These are phyloP conservation scores for Aquilaria sinensis DNA, from an alignment of 345 rosid species.

Conservation along the genomic window DNA sequence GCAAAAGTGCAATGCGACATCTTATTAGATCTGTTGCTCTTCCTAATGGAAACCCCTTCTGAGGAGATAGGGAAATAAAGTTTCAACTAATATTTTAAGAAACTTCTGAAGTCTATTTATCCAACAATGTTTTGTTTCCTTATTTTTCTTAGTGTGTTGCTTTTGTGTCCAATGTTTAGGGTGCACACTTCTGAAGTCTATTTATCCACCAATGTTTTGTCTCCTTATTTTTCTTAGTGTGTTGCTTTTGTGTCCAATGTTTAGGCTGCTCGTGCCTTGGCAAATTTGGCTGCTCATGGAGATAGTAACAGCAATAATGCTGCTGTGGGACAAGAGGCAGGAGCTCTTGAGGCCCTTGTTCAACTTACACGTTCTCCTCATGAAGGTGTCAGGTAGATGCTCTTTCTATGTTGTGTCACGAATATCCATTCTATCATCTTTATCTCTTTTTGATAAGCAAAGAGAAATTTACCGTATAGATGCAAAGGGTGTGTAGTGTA, in stretches of 20 bases:
- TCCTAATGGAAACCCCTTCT: too few relatives aligned
- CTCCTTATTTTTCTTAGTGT: background rate
- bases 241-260: constrained; percentile 4
- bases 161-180: constrained; percentile 31
- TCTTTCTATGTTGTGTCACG: background rate
- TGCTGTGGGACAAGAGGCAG: constrained; percentile 93
- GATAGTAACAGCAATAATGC: constrained; percentile 88
- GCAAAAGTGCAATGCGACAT: too few relatives aligned
- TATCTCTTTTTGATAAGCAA: too few relatives aligned
- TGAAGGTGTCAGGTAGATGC: constrained; percentile 80
- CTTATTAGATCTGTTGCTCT: too few relatives aligned
- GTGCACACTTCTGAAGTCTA: constrained; percentile 27
- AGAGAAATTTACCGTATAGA: too few relatives aligned
- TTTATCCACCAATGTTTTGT: too few relatives aligned
- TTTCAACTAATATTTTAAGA: too few relatives aligned
- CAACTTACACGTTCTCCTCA: constrained; percentile 74
- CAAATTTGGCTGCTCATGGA: constrained; percentile 97
- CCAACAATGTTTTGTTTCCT: too few relatives aligned
- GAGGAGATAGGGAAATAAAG: too few relatives aligned
- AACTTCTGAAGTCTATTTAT: too few relatives aligned
- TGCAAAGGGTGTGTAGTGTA: too few relatives aligned
- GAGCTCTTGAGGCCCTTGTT: constrained; percentile 91
- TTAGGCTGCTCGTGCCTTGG: constrained; percentile 94
- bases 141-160: background rate
- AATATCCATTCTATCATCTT: too few relatives aligned